Evolutionary conservation across 1,284 basidiomycete genomes (phyloP), one percentile per base, ranked within the genome.

Genomic region (Heliocybe sulcata): DNA sequence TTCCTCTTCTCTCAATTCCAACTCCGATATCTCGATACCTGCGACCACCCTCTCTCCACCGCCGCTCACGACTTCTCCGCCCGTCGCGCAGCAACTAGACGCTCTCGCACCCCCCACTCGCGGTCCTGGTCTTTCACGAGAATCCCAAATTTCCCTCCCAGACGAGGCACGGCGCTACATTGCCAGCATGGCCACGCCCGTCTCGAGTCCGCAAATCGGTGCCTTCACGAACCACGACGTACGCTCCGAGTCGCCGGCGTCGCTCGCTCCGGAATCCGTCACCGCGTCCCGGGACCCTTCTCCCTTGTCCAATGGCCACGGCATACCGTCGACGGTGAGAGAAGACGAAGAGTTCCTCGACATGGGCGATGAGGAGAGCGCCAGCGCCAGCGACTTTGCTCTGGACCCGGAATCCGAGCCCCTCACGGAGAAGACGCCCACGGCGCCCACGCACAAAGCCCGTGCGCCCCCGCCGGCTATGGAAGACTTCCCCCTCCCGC

Each of bases 161-260:
- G 87, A 89, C 56, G 89, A 90, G 66, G 83, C 85, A 16, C 80
- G 74, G 59, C 79, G 77, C 47, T 90, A 87, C 63, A 85, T 88
- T 55, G 75, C 80, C 35, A 80, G 77, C 58, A 82, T 87, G 77
- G 85, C 88, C 51, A 82, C 82, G 6, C 83, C 85, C 4, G 62
- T 72, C 6, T 68, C 77, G n/a, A 85, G 79, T 61, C 81, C 84
- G 2, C 66, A 69, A 52, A 64, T 70, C 12, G 52, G 60, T 52
- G 57, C 56, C 53, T 55, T 27, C 22, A 47, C n/a, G 57, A 57
- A 55, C 42, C 57, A 35, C 23, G 52, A 31, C 27, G 19, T 19
- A 31, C 42, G 50, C 49, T 45, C 49, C 38, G 42, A 56, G 54
- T 19, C 25, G 49, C 27, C 27, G 31, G 19, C 26, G 29, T n/a